These are phyloP conservation scores for Poa annua DNA, from an alignment of 176 grass and related monocot genomes.

Conservation along the genomic window DNA sequence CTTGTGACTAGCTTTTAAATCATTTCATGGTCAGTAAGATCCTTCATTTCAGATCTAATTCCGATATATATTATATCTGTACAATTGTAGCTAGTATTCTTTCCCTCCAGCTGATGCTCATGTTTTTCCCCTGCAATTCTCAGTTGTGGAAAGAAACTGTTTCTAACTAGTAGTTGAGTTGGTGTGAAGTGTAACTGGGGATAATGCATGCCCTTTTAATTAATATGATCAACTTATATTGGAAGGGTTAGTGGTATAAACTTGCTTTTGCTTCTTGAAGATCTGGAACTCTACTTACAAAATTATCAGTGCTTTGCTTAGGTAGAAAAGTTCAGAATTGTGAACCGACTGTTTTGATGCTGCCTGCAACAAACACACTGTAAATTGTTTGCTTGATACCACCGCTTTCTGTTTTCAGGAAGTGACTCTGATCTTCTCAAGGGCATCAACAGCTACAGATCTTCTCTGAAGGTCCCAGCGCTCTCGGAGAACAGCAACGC, in stretches of 20 bases:
- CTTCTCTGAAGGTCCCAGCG: slow-evolving; percentile 67
- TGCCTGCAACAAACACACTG: not conserved
- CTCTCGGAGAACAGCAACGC: slow-evolving; percentile 79
- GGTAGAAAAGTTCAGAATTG: not conserved
- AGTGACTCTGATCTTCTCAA: slow-evolving; percentile 69
- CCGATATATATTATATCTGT: not conserved
- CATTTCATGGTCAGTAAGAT: not conserved
- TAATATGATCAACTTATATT: not conserved
- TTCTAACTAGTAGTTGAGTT: not conserved
- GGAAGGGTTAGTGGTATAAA: not conserved
- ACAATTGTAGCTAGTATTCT: not conserved
- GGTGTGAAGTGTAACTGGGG: not conserved
- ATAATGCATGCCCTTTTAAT: not conserved
- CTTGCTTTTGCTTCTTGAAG: not conserved
- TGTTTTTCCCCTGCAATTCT: not conserved
- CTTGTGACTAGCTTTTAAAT: not conserved
- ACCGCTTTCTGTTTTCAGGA: slow-evolving; percentile 38
- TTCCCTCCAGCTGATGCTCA: not conserved
- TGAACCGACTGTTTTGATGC: not conserved
- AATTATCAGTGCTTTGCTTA: not conserved
- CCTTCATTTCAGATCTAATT: slow-evolving; percentile 4
- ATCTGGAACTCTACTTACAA: not conserved
- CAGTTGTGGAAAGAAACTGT: not conserved
- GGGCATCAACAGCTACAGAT: slow-evolving; percentile 87
- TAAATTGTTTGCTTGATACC: not conserved